These are phyloP conservation scores for Anethum foeniculum DNA, from an alignment of 140 eudicot genomes.

Conservation along the genomic window DNA sequence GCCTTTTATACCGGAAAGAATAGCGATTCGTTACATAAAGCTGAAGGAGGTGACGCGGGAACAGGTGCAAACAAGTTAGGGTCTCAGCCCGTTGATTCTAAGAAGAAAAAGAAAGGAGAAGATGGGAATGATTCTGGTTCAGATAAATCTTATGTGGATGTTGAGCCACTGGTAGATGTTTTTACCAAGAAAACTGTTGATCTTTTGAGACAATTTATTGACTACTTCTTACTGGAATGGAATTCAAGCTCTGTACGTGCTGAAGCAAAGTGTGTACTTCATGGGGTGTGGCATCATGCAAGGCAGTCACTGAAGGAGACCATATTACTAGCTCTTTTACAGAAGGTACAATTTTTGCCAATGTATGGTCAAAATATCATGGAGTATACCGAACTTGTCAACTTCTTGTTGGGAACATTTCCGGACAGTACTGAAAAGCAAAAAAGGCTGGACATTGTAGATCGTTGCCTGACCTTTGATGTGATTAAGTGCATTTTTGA, in stretches of 20 bases:
- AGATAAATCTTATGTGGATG: conserved; percentile 83
- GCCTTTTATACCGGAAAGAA: conserved; percentile 93
- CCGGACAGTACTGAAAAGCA: conserved; percentile 71
- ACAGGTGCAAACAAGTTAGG: conserved; percentile 58
- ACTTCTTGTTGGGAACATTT: conserved; percentile 63
- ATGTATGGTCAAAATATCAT: conserved; percentile 92
- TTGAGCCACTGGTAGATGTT: conserved; percentile 79
- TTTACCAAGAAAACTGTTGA: conserved; percentile 69
- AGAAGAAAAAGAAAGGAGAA: conserved; percentile 95
- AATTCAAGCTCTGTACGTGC: conserved; percentile 87
- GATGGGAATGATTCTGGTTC: conserved; percentile 63
- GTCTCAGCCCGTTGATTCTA: conserved; percentile 58
- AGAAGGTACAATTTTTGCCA: conserved; percentile 71
- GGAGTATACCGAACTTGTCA: conserved; percentile 85
- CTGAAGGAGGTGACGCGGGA: conserved; percentile 60
- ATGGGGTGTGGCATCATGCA: conserved; percentile 94
- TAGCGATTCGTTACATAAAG: conserved; percentile 51
- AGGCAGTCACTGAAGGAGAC: conserved; percentile 72
- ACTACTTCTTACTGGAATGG: conserved; percentile 91
- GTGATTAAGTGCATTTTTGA: conserved; percentile 82
- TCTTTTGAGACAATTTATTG: conserved; percentile 70
- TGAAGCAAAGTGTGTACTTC: conserved; percentile 81
- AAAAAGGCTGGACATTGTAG: conserved; percentile 55
- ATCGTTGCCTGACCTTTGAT: conserved; percentile 80
- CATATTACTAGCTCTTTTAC: conserved; percentile 59